A percentile compares a stretch with the other conserved stretches of the same genome.
Conservation (phyloP, 2,329 filamentous ascomycete genomes). For the Diplodia sapinea region DNA sequence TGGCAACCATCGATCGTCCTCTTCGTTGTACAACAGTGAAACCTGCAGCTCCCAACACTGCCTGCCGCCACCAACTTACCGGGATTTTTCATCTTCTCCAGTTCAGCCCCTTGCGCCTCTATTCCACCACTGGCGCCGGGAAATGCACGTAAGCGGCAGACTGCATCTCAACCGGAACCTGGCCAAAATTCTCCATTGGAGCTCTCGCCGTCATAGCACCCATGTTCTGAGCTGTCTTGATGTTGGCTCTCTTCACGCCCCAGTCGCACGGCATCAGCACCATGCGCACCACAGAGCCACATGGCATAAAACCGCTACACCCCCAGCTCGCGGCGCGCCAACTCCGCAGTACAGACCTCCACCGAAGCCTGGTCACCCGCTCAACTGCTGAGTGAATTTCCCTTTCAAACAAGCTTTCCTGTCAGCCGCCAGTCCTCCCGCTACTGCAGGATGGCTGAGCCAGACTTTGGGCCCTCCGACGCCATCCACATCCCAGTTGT, state of each 20-base stretch:
- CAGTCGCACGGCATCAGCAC: not conserved
- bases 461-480: not conserved
- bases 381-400: not conserved
- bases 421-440: not conserved
- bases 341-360: not conserved
- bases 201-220: not conserved
- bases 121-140: not conserved
- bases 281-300: not conserved
- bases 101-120: not conserved
- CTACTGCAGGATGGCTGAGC: not conserved
- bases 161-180: not conserved
- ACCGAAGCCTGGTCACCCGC: not conserved
- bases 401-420: not conserved
- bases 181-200: not conserved
- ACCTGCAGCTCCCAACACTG: not conserved
- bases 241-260: not conserved
- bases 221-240: not conserved
- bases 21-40: not conserved
- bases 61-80: no score
- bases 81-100: not conserved
- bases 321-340: not conserved
- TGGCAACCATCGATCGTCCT: no score
- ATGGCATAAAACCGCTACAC: conserved; percentile 1
- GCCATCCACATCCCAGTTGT: conserved; percentile 4
- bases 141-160: not conserved